Evolutionary conservation across 768 basidiomycete genomes (phyloP).

Genomic region (Pleurotus citrinopileatus): DNA sequence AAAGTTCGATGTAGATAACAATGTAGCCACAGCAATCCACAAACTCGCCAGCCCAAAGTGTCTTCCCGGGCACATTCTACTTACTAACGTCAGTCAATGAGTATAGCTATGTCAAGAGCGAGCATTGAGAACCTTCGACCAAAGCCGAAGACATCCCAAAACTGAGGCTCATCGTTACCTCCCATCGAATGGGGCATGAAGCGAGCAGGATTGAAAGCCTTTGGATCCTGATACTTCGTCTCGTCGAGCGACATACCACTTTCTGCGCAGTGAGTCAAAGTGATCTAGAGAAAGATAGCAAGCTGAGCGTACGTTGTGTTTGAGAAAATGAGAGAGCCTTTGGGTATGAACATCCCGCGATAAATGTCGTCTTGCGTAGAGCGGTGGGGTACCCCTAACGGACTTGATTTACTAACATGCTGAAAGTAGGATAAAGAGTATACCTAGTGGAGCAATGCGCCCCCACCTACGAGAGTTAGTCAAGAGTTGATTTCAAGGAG

Average conservation of each 20-base stretch:
- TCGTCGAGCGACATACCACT: constrained; percentile 25
- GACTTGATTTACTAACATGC: neutral
- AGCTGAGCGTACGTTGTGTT: neutral
- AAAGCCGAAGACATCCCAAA: constrained; percentile 47
- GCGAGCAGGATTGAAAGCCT: constrained; percentile 47
- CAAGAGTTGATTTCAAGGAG: neutral
- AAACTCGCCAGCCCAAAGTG: constrained; percentile 46
- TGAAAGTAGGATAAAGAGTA: neutral
- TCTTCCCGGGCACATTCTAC: constrained; percentile 53
- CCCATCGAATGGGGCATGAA: constrained; percentile 30
- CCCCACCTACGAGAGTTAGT: neutral
- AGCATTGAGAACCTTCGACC: constrained; percentile 39
- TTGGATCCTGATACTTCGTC: constrained; percentile 34
- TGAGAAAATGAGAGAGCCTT: constrained; percentile 10
- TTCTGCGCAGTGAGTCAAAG: too few relatives aligned
- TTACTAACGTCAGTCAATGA: neutral
- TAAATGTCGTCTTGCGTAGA: constrained; percentile 24
- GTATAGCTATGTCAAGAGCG: constrained; percentile 2
- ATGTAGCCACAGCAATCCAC: constrained; percentile 41
- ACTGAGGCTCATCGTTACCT: constrained; percentile 39
- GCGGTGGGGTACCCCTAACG: constrained; percentile 17
- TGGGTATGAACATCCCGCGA: constrained; percentile 26
- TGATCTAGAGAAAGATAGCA: too few relatives aligned
- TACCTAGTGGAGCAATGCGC: constrained; percentile 11
- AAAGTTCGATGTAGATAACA: constrained; percentile 45